Evolutionary conservation across 1,139 yeast species (phyloP).

Genomic region (Yamadazyma dendronema): DNA sequence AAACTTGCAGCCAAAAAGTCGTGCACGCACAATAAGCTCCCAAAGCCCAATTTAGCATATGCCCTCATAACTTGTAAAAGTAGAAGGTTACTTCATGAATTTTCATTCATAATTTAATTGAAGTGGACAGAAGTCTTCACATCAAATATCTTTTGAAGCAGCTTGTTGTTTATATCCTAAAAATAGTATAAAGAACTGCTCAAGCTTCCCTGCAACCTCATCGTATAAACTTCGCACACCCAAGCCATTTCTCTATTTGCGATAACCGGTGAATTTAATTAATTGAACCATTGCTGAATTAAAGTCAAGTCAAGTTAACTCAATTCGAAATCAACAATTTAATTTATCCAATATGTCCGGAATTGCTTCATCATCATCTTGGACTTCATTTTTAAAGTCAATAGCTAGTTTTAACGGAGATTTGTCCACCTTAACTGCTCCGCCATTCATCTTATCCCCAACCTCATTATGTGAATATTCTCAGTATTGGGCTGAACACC

Average conservation of each 20-base stretch:
- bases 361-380: slow-evolving; percentile 46
- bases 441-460: slow-evolving; percentile 94
- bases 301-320: not conserved
- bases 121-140: no score
- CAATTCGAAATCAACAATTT: not conserved
- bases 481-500: slow-evolving; percentile 91
- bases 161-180: no score
- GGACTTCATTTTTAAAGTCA: slow-evolving; percentile 89
- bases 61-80: no score
- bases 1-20: slow-evolving; percentile 6
- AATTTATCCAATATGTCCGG: slow-evolving; percentile 16
- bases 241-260: not conserved
- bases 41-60: no score
- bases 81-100: no score
- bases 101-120: no score
- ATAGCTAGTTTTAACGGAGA: slow-evolving; percentile 95
- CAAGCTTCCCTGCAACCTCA: not conserved
- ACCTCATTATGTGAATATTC: slow-evolving; percentile 88
- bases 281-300: slow-evolving; percentile 1
- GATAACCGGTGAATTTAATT: slow-evolving; percentile 4
- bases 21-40: slow-evolving; percentile 4
- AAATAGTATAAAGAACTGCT: no score
- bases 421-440: slow-evolving; percentile 89
- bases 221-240: slow-evolving; percentile 1
- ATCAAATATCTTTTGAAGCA: no score